phyloP scores from a whole-genome alignment of 352 stramenopile species.

The Phytophthora fragariae region DNA sequence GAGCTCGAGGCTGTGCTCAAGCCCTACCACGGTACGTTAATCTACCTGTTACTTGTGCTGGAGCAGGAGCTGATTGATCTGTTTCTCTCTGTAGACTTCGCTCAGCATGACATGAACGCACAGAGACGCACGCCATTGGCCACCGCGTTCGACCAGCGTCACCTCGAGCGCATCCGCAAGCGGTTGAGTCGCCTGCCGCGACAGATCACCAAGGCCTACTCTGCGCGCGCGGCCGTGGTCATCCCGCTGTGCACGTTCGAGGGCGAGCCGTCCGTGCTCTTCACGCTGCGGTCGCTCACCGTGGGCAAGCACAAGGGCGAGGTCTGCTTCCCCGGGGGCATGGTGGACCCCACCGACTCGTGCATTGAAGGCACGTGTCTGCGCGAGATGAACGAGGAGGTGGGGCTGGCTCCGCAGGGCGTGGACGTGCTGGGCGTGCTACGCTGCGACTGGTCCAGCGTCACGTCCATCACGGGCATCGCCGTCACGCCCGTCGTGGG shows the following conservation, averaged over 20 bases:
- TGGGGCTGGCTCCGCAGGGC: conserved; percentile 83
- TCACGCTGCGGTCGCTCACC: conserved; percentile 93
- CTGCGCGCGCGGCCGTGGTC: conserved; percentile 93
- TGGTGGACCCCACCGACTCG: conserved; percentile 92
- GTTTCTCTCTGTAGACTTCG: conserved; percentile 49
- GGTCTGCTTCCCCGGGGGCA: conserved; percentile 97
- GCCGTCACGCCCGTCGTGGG: conserved; percentile 98
- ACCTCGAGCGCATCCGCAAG: conserved; percentile 95
- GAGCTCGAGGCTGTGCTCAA: conserved; percentile 75
- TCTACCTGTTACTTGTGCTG: background rate
- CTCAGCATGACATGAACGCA: conserved; percentile 43
- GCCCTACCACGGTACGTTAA: conserved; percentile 69
- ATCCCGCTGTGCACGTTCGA: conserved; percentile 97
- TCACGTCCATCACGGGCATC: conserved; percentile 95
- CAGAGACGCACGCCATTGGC: conserved; percentile 58
- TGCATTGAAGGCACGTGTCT: conserved; percentile 97
- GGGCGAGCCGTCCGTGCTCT: conserved; percentile 94
- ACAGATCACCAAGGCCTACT: conserved; percentile 94
- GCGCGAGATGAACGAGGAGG: conserved; percentile 98
- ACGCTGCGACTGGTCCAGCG: conserved; percentile 96
- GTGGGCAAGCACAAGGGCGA: conserved; percentile 96
- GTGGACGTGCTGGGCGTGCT: conserved; percentile 95
- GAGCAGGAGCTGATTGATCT: conserved; percentile 7
- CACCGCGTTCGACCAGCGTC: conserved; percentile 83
- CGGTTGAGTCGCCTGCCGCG: conserved; percentile 94